Evolutionary conservation across 192 early-diverging fungal genomes (phyloP).

Genomic region (Chytriomyces hyalinus): DNA sequence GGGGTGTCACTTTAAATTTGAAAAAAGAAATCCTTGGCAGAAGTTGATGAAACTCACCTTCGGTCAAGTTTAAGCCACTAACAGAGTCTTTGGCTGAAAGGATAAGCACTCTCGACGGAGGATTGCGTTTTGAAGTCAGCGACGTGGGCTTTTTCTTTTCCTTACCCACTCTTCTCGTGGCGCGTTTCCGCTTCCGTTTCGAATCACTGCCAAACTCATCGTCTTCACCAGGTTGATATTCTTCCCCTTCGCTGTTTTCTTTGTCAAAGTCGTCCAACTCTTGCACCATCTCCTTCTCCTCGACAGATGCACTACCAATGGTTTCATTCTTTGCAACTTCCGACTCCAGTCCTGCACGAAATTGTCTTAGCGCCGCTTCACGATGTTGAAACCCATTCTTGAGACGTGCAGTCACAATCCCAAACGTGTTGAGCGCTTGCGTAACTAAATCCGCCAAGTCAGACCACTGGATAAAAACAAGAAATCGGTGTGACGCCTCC

Average conservation of each 20-base stretch:
- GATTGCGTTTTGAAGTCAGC: background rate
- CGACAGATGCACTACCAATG: background rate
- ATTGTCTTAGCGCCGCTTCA: constrained; percentile 22
- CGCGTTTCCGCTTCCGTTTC: constrained; percentile 1
- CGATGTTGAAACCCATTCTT: constrained; percentile 5
- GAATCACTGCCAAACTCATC: background rate
- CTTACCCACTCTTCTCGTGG: background rate
- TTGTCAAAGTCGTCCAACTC: background rate
- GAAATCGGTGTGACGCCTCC: background rate
- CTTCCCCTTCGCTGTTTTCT: background rate
- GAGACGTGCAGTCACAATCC: constrained; percentile 20
- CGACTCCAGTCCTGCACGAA: constrained; percentile 10
- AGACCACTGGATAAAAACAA: constrained; percentile 29
- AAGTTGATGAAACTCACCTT: background rate
- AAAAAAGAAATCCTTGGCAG: background rate
- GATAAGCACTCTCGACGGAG: constrained; percentile 30
- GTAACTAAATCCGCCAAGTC: constrained; percentile 24
- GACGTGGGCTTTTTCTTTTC: background rate
- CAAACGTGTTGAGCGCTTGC: constrained; percentile 22
- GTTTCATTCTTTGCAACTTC: background rate
- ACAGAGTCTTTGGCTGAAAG: constrained; percentile 38
- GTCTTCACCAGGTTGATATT: background rate
- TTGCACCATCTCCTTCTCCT: background rate
- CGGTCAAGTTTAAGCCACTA: constrained; percentile 37
- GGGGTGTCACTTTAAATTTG: background rate